Evolutionary conservation across 257 asterid species (phyloP), one percentile per base, ranked within the genome.

Genomic region (Striga asiatica): DNA sequence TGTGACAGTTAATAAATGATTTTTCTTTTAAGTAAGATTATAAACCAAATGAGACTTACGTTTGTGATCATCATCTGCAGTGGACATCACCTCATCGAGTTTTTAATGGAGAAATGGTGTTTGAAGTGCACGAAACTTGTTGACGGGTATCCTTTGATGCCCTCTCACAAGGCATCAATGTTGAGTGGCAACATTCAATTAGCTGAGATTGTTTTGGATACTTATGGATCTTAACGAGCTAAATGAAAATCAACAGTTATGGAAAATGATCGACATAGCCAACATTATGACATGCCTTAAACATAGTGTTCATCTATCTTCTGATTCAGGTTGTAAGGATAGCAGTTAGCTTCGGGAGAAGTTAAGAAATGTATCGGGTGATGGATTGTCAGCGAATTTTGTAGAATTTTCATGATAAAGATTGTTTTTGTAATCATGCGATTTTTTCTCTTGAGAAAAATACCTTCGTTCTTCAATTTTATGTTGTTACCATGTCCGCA

Each of bases 31-130:
- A 32, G n/a, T n/a, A n/a, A n/a, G n/a, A n/a, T n/a, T n/a, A n/a
- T n/a, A n/a, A n/a, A n/a, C 38, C 9, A 9, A 32, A 37, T 28
- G 23, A 50, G 53, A 38, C 38, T 14, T 16, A 28, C 1, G 45
- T 31, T 59, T 60, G 28, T 64, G 60, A 53, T 43, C 60, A 50
- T 53, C 32, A 14, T 62, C 58, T 68, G 57, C 57, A 91, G 98
- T 27, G 98, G 98, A 64, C 98, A 87, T 71, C 98, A 84, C 71
- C 84, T 84, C 23, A 81, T 87, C 41, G 96, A 79, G 74, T 84
- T 87, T 68, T 68, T 91, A 76, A 80, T 87, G 96, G 81, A 80
- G 71, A 87, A 84, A 62, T 91, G 96, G 98, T 71, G 81, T 34
- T 68, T 91, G 78, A 87, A 80, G 75, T 84, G 98, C 59, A 66